Evolutionary conservation across 257 asterid genomes (phyloP).

Genomic region (Solanum megistacrolobum): DNA sequence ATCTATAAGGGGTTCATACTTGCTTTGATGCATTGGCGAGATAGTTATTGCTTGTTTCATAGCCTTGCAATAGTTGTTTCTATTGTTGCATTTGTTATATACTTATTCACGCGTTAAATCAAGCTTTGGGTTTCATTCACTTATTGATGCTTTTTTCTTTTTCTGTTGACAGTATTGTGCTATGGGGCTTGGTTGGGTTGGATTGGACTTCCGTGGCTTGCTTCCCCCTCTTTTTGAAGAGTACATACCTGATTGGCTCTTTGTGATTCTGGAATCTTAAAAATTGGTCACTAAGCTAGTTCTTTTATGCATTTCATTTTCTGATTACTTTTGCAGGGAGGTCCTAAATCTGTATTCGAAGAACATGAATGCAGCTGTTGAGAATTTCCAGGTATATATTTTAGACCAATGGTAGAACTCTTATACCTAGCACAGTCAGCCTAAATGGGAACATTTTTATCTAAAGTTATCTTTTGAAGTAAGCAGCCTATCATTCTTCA

Average conservation of each 20-base stretch:
- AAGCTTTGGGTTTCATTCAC: not conserved
- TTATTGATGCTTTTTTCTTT: not conserved
- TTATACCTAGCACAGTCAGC: not conserved
- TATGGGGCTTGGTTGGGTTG: constrained; percentile 97
- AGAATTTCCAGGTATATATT: constrained; percentile 76
- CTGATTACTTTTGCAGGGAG: constrained; percentile 48
- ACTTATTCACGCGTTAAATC: not conserved
- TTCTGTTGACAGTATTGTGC: constrained; percentile 74
- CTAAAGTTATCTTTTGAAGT: not conserved
- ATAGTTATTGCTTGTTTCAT: not conserved
- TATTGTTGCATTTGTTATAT: not conserved
- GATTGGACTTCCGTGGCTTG: constrained; percentile 89
- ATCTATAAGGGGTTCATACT: not conserved
- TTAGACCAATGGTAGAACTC: not conserved
- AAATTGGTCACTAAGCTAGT: constrained; percentile 1
- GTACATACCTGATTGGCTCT: constrained; percentile 27
- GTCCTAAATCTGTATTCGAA: constrained; percentile 74
- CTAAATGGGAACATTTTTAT: not conserved
- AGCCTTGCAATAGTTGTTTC: not conserved
- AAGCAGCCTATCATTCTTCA: not conserved
- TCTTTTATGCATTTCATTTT: constrained; percentile 6
- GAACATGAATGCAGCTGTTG: constrained; percentile 88
- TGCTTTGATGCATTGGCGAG: not conserved
- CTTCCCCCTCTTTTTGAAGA: constrained; percentile 99
- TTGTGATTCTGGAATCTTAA: not conserved